phyloP scores from a whole-genome alignment of 345 rosid genomes.

The Arabidopsis thaliana region DNA sequence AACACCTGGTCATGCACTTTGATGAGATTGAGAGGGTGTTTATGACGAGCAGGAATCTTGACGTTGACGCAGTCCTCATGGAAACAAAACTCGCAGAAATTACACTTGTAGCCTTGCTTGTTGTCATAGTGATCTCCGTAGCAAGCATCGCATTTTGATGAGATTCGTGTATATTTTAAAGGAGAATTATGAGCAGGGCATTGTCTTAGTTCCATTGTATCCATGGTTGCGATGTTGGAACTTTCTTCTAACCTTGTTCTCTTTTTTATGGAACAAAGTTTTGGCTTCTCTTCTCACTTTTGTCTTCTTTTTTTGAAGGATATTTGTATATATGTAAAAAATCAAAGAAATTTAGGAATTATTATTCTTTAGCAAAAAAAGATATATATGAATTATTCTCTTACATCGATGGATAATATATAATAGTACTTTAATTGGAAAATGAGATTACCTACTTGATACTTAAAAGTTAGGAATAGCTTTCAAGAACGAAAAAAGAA shows the following conservation, averaged over 20 bases:
- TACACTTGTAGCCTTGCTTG: conserved; percentile 9
- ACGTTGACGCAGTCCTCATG: conserved; percentile 11
- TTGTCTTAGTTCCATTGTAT: not conserved
- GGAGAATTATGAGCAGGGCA: not conserved
- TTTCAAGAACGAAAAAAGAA: not conserved
- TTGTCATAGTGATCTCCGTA: not conserved
- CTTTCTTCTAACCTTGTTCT: not conserved
- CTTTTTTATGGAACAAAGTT: not conserved
- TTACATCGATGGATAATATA: not conserved
- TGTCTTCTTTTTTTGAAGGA: not conserved
- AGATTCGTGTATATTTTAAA: not conserved
- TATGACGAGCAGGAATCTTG: conserved; percentile 22
- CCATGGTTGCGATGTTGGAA: not conserved
- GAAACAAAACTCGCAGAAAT: not conserved
- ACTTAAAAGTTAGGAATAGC: not conserved
- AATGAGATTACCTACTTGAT: conserved; percentile 3
- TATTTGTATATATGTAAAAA: not conserved
- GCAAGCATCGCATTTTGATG: not conserved
- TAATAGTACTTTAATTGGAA: conserved; percentile 14
- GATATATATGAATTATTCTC: not conserved
- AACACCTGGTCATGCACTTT: accelerated
- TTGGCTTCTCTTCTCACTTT: not conserved
- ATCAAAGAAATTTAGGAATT: not conserved
- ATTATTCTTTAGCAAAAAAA: too few species aligned
- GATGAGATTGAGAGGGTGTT: conserved; percentile 13